Percentiles rank a stretch among this genome's conserved stretches.
phyloP scores from a whole-genome alignment of 768 basidiomycete genomes.

The Mrakia blollopis region DNA sequence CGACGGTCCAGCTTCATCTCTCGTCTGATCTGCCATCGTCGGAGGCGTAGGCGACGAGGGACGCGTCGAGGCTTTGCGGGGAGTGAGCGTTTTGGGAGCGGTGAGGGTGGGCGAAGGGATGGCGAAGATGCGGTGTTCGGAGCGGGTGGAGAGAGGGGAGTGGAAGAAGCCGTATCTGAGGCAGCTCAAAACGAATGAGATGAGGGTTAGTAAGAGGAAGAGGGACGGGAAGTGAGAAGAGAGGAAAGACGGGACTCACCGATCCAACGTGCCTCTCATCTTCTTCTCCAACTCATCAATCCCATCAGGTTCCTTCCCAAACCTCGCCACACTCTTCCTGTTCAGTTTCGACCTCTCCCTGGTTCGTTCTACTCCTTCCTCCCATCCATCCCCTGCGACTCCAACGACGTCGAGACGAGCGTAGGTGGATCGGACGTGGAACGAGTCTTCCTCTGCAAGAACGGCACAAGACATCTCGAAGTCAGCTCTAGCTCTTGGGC shows the following conservation, averaged over 20 bases:
- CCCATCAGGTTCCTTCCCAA: constrained; percentile 50
- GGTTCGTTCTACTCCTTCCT: constrained; percentile 90
- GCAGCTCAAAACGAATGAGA: background rate
- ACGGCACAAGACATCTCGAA: background rate
- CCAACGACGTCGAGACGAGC: constrained; percentile 82
- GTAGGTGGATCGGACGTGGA: constrained; percentile 49
- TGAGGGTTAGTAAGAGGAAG: background rate
- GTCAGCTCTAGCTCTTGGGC: background rate
- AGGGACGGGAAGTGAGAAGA: background rate
- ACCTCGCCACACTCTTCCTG: constrained; percentile 43
- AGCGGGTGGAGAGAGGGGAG: constrained; percentile 52
- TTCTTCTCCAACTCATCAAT: constrained; percentile 68
- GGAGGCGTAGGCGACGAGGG: constrained; percentile 30
- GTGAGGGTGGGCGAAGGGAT: constrained; percentile 59
- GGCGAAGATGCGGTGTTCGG: constrained; percentile 73
- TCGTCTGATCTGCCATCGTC: constrained; percentile 39
- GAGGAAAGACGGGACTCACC: constrained; percentile 50
- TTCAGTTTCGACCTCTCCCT: constrained; percentile 51
- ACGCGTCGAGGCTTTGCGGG: constrained; percentile 47
- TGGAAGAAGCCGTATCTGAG: constrained; percentile 87
- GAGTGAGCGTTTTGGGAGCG: constrained; percentile 51
- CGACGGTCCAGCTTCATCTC: constrained; percentile 42
- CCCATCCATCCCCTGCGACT: constrained; percentile 91
- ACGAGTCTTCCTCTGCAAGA: constrained; percentile 42
- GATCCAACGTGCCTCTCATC: constrained; percentile 72